Percentiles rank a stretch among this genome's conserved stretches.
Conservation (phyloP, 2,329 filamentous ascomycete genomes). For the Aspergillus pseudoglaucus region DNA sequence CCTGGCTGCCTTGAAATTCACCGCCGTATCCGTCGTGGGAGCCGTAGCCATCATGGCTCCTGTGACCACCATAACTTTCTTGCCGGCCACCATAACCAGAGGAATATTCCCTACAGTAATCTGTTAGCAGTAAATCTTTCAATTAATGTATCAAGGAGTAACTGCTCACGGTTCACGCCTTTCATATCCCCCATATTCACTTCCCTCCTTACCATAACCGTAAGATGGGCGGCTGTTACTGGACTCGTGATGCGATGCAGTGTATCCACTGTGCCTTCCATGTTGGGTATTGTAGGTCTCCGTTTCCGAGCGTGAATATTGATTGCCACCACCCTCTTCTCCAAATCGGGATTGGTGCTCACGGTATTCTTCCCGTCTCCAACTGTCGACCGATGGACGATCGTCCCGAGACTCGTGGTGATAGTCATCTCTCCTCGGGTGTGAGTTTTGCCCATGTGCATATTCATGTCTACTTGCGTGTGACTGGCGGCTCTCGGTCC, state of each 20-base stretch:
- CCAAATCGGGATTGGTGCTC: neutral
- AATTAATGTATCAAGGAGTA: neutral
- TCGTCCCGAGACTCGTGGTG: neutral
- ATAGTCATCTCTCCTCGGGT: neutral
- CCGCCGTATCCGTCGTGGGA: conserved; percentile 11
- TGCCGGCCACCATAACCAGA: conserved; percentile 14
- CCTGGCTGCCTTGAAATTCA: conserved; percentile 11
- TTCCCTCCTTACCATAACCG: neutral
- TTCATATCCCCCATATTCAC: neutral
- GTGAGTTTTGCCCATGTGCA: neutral
- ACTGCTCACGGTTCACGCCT: neutral
- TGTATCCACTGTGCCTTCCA: neutral
- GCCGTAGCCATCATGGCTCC: conserved; percentile 6
- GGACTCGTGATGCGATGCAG: neutral
- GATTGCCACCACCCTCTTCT: neutral
- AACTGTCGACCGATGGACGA: neutral
- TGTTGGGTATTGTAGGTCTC: neutral
- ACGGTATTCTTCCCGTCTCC: neutral
- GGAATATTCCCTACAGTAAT: conserved; percentile 12
- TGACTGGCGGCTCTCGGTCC: neutral
- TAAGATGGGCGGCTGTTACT: neutral
- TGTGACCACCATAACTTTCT: conserved; percentile 11
- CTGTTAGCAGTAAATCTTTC: neutral
- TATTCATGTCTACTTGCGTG: neutral
- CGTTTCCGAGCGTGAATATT: neutral